Evolutionary conservation across 768 basidiomycete genomes (phyloP), one percentile per base, ranked within the genome.

Genomic region (Coprinopsis marcescibilis): DNA sequence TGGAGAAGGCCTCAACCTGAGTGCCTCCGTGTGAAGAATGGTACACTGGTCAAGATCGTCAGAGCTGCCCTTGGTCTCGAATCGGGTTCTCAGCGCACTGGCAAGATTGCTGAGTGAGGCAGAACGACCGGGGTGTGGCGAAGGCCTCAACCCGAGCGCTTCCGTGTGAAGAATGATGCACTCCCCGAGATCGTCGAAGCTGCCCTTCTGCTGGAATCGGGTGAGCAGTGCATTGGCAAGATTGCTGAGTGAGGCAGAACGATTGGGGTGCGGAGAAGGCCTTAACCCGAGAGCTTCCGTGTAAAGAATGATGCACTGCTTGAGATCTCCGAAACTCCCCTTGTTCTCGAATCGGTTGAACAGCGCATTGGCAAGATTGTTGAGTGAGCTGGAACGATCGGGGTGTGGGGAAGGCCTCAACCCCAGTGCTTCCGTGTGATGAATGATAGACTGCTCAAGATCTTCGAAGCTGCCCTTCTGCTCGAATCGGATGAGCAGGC

Each of bases 151-250:
- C 1, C 30, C 40, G 23, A 54, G 50, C 13, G 53, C 53, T 36
- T 41, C n/a, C n/a, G n/a, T n/a, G n/a, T n/a, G n/a, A n/a, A n/a
- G n/a, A n/a, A n/a, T 37, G 35, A 37, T 19, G 11, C 7, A 19
- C 35, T 11, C 35, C 17, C 17, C 19, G 17, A 37, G 10, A 17
- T 37, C 17, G 7, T 37, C 17, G 11, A 11, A 19, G 35, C 17
- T 17, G 17, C 19, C 11, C n/a, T 19, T 19, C 7, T 53, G 50
- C 44, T 27, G 48, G 54, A 46, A 65, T 6, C 55, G 52, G 26
- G 34, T 37, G 10, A 14, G 13, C 13, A 59, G 50, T 11, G 33
- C 27, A 35, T 17, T 42, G 24, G 52, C 59, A 15, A 56, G 49
- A 25, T 44, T 44, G 43, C 25, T 44, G 14, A 44, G 43, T 20